Conservation (phyloP, 2,329 filamentous ascomycete species). For the Seiridium unicorne region DNA sequence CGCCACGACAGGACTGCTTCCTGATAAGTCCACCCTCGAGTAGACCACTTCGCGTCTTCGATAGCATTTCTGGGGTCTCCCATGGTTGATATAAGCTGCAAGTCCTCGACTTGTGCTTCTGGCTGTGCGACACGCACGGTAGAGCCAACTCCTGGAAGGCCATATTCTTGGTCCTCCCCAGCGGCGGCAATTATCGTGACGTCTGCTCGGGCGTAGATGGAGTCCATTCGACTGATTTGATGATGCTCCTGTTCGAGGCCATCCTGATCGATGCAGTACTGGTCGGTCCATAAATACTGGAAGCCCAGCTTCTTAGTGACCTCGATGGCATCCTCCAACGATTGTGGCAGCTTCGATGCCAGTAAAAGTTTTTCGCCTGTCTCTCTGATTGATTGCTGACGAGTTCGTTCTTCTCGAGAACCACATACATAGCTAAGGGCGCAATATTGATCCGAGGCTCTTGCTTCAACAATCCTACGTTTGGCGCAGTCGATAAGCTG, state of each 20-base stretch:
- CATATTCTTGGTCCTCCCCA: neutral
- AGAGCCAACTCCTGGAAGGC: neutral
- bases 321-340: neutral
- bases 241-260: neutral
- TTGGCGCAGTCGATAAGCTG: no score
- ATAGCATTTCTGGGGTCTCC: neutral
- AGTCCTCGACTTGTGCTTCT: neutral
- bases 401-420: no score
- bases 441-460: no score
- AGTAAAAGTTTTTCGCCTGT: no score
- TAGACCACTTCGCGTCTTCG: slow-evolving; percentile 12
- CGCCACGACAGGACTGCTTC: slow-evolving; percentile 7
- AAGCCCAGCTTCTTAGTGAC: slow-evolving; percentile 11
- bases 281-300: slow-evolving; percentile 13
- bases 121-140: neutral
- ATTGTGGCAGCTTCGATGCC: neutral
- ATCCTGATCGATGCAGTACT: slow-evolving; percentile 4
- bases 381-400: no score
- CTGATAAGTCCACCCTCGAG: slow-evolving; percentile 13
- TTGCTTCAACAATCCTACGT: no score
- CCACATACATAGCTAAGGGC: no score
- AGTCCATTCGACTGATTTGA: slow-evolving; percentile 4
- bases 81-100: neutral
- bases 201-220: neutral
- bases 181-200: slow-evolving; percentile 5